Evolutionary conservation across 1,284 basidiomycete species (phyloP), one percentile per base, ranked within the genome.

Genomic region (Leccinum holopus): DNA sequence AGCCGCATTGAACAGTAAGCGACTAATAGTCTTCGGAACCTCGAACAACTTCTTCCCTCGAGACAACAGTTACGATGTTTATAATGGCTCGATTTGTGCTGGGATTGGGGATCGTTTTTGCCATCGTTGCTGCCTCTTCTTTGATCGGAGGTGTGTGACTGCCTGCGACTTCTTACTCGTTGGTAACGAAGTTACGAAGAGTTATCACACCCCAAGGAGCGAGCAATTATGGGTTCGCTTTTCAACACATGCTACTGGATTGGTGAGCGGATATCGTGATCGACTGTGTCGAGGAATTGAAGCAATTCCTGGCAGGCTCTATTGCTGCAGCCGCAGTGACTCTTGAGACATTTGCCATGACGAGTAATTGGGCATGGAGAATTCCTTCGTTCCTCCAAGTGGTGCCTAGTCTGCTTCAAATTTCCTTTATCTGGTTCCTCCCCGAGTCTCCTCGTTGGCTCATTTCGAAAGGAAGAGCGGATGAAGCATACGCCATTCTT

Each of bases 391-490:
- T 86, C 16, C 76, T 87, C 5, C 87, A 88, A 70, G 71, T 80
- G 54, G 65, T 80, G 0, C 84, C 85, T 0, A 81, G 81, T 54
- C 41, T 75, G 32, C 67, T 84, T 28, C 84, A 84, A 65, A 71
- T 87, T 41, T 61, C 66, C 30, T 82, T 82, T 68, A 74, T 83
- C 57, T 79, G 71, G 64, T 78, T 83, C 66, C 74, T 86, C 18
- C 85, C 85, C 2, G 83, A 87, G 68, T 85, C 83, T 1, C 86
- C 86, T 44, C 81, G 87, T 65, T 88, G 84, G 84, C 77, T 87
- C 9, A 75, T 87, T 54, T 80, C 80, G 16, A 80, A 80, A 57
- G 84, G 83, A 14, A 76, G 81, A 16, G 74, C 73, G 3, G 78
- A 81, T 0, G 81, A 86, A 49, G 69, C 71, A 0, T 33, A 62